Evolutionary conservation across 352 stramenopile genomes (phyloP).

Genomic region (Elongisporangium prolatum): DNA sequence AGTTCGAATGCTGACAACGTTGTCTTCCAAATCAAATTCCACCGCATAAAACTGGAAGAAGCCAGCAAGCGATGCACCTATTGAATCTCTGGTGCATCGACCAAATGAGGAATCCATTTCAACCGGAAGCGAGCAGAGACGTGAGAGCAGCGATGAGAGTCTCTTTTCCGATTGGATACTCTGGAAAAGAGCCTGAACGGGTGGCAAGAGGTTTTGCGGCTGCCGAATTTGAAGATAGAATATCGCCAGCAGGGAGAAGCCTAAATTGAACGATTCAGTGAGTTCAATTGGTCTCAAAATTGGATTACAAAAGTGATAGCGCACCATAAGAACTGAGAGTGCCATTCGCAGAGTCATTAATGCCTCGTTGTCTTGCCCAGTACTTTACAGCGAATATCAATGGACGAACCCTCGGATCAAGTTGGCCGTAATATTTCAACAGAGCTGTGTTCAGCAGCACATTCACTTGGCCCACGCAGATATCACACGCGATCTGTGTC

Average conservation of each 20-base stretch:
- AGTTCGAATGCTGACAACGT: slow-evolving; percentile 91
- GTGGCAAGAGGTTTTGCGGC: slow-evolving; percentile 43
- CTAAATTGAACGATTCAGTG: slow-evolving; percentile 18
- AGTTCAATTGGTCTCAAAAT: not conserved
- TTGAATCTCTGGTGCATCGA: slow-evolving; percentile 68
- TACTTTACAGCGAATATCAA: slow-evolving; percentile 97
- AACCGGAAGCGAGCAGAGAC: slow-evolving; percentile 58
- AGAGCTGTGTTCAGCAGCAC: slow-evolving; percentile 77
- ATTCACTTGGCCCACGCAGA: slow-evolving; percentile 71
- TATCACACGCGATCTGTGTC: slow-evolving; percentile 51
- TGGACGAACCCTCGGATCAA: slow-evolving; percentile 79
- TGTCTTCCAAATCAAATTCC: slow-evolving; percentile 93
- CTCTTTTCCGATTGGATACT: slow-evolving; percentile 88
- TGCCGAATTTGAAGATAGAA: slow-evolving; percentile 93
- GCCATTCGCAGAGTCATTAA: slow-evolving; percentile 96
- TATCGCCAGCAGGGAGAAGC: slow-evolving; percentile 95
- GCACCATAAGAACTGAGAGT: slow-evolving; percentile 96
- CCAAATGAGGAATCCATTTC: slow-evolving; percentile 42
- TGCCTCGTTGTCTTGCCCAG: slow-evolving; percentile 95
- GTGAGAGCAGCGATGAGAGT: slow-evolving; percentile 76
- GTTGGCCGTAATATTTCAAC: slow-evolving; percentile 63
- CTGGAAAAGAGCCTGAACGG: slow-evolving; percentile 40
- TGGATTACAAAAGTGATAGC: slow-evolving; percentile 1
- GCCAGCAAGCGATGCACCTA: slow-evolving; percentile 89
- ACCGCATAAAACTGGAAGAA: slow-evolving; percentile 98